Percentiles rank a stretch among this genome's conserved stretches.
phyloP scores from a whole-genome alignment of 768 basidiomycete species.

The Guyanaporus albipodus region DNA sequence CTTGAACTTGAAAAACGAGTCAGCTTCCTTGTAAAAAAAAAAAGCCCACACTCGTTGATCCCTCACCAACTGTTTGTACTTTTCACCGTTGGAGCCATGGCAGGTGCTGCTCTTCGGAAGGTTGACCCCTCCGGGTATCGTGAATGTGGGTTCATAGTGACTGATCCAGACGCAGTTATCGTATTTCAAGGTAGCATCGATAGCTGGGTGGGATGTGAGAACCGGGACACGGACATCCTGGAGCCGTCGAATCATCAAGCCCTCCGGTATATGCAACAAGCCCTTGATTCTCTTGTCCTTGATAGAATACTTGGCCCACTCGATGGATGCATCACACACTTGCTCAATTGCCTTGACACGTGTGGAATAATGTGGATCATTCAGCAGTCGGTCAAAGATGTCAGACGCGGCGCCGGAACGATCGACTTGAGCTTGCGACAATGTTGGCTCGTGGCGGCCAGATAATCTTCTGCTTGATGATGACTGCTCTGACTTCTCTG shows the following conservation, averaged over 20 bases:
- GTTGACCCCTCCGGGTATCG: constrained; percentile 73
- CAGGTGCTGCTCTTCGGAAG: constrained; percentile 78
- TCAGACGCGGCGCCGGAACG: constrained; percentile 61
- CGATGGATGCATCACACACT: constrained; percentile 60
- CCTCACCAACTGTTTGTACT: constrained; percentile 78
- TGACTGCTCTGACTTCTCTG: constrained; percentile 28
- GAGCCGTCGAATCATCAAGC: constrained; percentile 45
- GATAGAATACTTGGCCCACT: constrained; percentile 69
- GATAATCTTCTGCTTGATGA: constrained; percentile 41
- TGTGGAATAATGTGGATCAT: constrained; percentile 34
- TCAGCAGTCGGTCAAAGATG: constrained; percentile 54
- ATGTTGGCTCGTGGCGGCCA: constrained; percentile 37
- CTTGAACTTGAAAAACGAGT: constrained; percentile 65
- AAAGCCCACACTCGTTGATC: not conserved
- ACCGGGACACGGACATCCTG: constrained; percentile 70
- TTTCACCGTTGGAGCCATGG: constrained; percentile 57
- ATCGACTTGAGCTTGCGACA: constrained; percentile 43
- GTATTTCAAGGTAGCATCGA: constrained; percentile 72
- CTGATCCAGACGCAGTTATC: constrained; percentile 64
- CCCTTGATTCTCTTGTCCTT: constrained; percentile 33
- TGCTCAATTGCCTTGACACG: constrained; percentile 52
- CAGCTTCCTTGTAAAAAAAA: not conserved
- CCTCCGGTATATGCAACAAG: constrained; percentile 42
- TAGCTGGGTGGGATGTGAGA: constrained; percentile 63
- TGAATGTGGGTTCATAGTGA: constrained; percentile 55